Base-by-base conservation (phyloP, 2,329 filamentous ascomycete species). In the Blastomyces gilchristii region DNA sequence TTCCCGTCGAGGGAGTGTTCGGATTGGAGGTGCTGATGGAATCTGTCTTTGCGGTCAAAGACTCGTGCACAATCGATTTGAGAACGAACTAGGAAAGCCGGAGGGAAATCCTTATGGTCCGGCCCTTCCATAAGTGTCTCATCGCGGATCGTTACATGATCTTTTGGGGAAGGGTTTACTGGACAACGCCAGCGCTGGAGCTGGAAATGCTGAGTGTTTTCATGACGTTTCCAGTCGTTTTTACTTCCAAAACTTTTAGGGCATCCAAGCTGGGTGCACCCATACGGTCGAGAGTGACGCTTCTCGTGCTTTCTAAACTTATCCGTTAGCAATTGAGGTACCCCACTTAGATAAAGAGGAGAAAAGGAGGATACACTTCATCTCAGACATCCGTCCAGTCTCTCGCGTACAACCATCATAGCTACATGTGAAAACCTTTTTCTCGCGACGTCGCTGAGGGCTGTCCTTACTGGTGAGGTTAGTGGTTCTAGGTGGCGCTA, bases 181-280 rank as follows among this genome's bases (percentile, higher is more conserved):
- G 57, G 79, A 71, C 91, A 96, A 39, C 83, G 84, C 86, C 89
- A 96, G 58, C 82, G 81, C 69, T 91, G 87, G 6, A 83, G 74
- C 64, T 88, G 84, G 65, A 83, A 85, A 72, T 96, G 91, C 70
- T 93, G 88, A 18, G 83, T 85, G 67, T 85, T 88, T 71, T 97
- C 93, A 70, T 97, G 92, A 1, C 92, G 85, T 72, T 95, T 96
- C 92, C 86, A 97, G 74, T 97, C 92, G 64, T 91, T 92, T 72
- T 96, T 96, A 74, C 89, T 92, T n/a, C 92, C 92, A 68, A 96
- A 96, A 0, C 72, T 79, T 70, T 90, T 91, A 58, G 76, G 74
- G 70, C 92, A 96, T 39, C 77, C 75, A 9, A 79, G 75, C 66
- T 86, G 89, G 0, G 91, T 96, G 74, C 92, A 97, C 14, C 86